Evolutionary conservation across 2,329 filamentous ascomycete species (phyloP), one percentile per base, ranked within the genome.

Genomic region (Trichoderma harzianum): DNA sequence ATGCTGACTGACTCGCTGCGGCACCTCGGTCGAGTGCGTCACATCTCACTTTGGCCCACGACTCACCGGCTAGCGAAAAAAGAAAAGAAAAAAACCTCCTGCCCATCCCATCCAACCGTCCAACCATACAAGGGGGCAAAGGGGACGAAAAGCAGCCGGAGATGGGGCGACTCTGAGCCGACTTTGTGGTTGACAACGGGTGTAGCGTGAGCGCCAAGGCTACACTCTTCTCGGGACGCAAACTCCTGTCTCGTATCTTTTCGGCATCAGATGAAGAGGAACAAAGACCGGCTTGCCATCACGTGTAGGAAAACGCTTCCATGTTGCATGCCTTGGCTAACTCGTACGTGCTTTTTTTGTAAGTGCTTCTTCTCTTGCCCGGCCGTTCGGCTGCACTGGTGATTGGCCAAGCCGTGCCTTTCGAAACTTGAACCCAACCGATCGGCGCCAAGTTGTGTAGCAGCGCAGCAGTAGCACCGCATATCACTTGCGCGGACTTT

Each of bases 201-300:
- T 43, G 55, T 51, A 60, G 51, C 51, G 53, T 66, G 51, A 57
- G 65, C 65, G 65, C 53, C 65, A 68, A 68, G 53, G 65, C 39
- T 53, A 34, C 30, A 53, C 21, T 26, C 32, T 18, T 66, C 34
- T 14, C 21, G 18, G 24, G 12, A 51, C 60, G 66, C 66, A 51
- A 43, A 69, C 55, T 69, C 57, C 36, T 32, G 24, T 53, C 65
- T 68, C 53, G 65, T 68, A 68, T 68, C 65, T 68, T 65, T 43
- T 58, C 53, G 65, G 65, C 65, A 60, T 60, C 53, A 68, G 65
- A 24, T 68, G 65, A 68, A 60, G 34, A 47, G 14, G 16, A 16
- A 26, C n/a, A 16, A 58, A 39, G n/a, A 43, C 28, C 26, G 6
- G 8, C 26, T n/a, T 32, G 64, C 66, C n/a, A 61, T 69, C 66